phyloP scores from a whole-genome alignment of 768 basidiomycete genomes.

The Amyloporia xantha region DNA sequence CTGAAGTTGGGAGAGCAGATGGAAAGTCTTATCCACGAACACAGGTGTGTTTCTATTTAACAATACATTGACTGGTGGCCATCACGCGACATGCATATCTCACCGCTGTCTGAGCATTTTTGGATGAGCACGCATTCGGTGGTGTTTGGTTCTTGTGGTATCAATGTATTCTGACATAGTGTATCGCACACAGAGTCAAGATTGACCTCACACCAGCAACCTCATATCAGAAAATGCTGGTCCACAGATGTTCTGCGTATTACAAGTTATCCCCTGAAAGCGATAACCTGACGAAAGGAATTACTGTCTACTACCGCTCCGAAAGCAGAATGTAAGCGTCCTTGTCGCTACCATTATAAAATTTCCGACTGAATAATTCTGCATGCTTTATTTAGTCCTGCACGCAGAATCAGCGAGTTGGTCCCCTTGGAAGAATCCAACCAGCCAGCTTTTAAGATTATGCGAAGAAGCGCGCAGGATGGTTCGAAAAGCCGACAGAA shows the following conservation, averaged over 20 bases:
- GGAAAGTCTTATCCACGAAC: constrained; percentile 73
- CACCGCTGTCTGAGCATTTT: not conserved
- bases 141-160: not conserved
- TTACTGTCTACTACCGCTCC: constrained; percentile 45
- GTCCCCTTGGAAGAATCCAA: constrained; percentile 66
- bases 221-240: constrained; percentile 78
- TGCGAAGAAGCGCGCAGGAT: constrained; percentile 59
- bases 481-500: constrained; percentile 49
- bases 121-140: not conserved
- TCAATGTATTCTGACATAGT: not conserved
- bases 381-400: constrained; percentile 41
- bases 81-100: constrained; percentile 12
- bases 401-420: constrained; percentile 64
- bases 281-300: constrained; percentile 57
- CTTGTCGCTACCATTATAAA: constrained; percentile 1
- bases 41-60: constrained; percentile 43
- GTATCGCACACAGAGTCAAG: constrained; percentile 37
- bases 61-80: constrained; percentile 5
- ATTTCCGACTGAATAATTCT: too few species aligned
- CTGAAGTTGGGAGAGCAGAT: constrained; percentile 84
- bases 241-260: constrained; percentile 80
- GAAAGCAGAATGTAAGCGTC: constrained; percentile 73
- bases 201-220: constrained; percentile 64
- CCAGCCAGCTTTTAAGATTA: constrained; percentile 83
- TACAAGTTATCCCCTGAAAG: constrained; percentile 69